Conservation (phyloP, 2,329 filamentous ascomycete species). For the Bimuria novae-zelandiae region DNA sequence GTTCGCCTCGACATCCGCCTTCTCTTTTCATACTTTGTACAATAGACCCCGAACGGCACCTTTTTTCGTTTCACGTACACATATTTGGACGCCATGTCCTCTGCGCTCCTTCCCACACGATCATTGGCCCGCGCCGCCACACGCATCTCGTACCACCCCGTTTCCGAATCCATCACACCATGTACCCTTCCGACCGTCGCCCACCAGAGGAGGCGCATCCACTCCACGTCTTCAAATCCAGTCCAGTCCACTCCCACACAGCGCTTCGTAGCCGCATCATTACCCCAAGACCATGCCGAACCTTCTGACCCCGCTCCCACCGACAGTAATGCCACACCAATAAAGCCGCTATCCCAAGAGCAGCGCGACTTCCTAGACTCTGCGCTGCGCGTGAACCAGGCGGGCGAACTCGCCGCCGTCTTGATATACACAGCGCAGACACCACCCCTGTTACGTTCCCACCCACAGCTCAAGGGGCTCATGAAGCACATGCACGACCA, state of each 20-base stretch:
- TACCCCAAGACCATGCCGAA: conserved; percentile 11
- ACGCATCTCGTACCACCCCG: conserved; percentile 1
- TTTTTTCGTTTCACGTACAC: conserved; percentile 5
- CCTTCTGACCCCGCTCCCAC: conserved; percentile 12
- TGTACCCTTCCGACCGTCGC: conserved; percentile 20
- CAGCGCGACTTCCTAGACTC: conserved; percentile 47
- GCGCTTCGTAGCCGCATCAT: conserved; percentile 10
- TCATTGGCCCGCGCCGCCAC: conserved; percentile 22
- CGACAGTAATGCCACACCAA: conserved; percentile 14
- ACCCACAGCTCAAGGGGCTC: conserved; percentile 85
- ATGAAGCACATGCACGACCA: conserved; percentile 99
- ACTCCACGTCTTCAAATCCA: conserved; percentile 11
- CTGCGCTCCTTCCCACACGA: conserved; percentile 18
- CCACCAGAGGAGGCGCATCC: conserved; percentile 14
- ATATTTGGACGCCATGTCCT: conserved; percentile 19
- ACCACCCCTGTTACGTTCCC: conserved; percentile 74
- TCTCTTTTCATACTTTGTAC: too few relatives aligned
- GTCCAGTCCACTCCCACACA: conserved; percentile 8
- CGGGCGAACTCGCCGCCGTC: conserved; percentile 93
- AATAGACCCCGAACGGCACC: conserved; percentile 7
- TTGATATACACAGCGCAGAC: conserved; percentile 92
- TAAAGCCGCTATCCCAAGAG: conserved; percentile 33
- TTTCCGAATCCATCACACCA: conserved; percentile 19
- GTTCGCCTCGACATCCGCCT: background rate
- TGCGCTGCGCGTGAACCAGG: conserved; percentile 88